phyloP scores from a whole-genome alignment of 1,284 basidiomycete genomes.

The Ustilago cynodontis region DNA sequence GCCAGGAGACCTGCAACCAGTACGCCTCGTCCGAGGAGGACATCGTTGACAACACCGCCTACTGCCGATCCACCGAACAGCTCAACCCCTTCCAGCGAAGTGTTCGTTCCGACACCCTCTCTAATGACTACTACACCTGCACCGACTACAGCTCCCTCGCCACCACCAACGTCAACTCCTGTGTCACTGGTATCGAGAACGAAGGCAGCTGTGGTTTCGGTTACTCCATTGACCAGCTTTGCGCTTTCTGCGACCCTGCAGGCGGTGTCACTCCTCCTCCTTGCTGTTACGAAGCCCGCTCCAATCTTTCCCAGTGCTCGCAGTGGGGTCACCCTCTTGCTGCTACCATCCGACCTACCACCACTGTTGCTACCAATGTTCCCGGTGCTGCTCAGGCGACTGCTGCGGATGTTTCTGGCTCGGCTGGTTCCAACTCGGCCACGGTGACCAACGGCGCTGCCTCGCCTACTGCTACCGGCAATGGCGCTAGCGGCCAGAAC shows the following conservation, averaged over 20 bases:
- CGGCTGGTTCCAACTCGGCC: conserved; percentile 27
- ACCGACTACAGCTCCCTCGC: conserved; percentile 71
- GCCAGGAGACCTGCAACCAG: conserved; percentile 64
- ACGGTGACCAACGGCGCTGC: conserved; percentile 28
- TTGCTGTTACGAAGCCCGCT: conserved; percentile 60
- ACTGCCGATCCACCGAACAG: conserved; percentile 57
- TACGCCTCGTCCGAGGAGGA: conserved; percentile 53
- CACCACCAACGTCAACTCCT: conserved; percentile 69
- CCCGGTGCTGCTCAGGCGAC: conserved; percentile 26
- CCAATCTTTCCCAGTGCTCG: conserved; percentile 56
- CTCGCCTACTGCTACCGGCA: conserved; percentile 8
- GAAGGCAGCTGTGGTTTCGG: conserved; percentile 73
- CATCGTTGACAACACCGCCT: conserved; percentile 60
- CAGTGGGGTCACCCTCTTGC: conserved; percentile 59
- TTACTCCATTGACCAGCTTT: conserved; percentile 69
- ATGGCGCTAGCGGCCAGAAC: conserved; percentile 1
- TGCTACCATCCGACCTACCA: conserved; percentile 52
- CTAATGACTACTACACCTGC: conserved; percentile 70
- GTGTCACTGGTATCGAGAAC: conserved; percentile 70
- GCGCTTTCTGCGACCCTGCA: conserved; percentile 69
- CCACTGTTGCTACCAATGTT: conserved; percentile 49
- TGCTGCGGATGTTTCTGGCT: conserved; percentile 16
- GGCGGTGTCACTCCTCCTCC: conserved; percentile 52
- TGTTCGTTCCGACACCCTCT: conserved; percentile 64
- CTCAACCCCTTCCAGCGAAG: conserved; percentile 56